Percentiles rank a stretch among this genome's conserved stretches.
Conservation (phyloP, 1,284 basidiomycete species). For the Ustilago bromivora region DNA sequence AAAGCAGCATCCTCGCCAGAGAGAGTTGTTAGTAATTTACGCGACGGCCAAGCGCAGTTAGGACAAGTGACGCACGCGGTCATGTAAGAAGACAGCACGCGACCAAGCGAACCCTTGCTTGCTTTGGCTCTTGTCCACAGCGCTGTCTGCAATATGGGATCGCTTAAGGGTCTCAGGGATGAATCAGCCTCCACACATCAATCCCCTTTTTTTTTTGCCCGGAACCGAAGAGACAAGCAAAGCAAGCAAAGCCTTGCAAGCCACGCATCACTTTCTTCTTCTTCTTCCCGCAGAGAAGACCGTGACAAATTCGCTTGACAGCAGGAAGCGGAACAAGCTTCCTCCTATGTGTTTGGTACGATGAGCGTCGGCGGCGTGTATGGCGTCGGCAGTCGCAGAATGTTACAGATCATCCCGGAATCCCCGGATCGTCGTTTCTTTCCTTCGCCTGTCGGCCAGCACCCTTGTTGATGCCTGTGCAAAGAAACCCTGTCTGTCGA, state of each 20-base stretch:
- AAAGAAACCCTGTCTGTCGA: background rate
- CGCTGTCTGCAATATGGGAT: background rate
- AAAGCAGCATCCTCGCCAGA: background rate
- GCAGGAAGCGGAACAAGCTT: background rate
- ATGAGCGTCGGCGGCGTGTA: constrained; percentile 1
- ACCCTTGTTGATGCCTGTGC: background rate
- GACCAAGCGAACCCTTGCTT: constrained; percentile 10
- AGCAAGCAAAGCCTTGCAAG: background rate
- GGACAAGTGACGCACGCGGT: constrained; percentile 6
- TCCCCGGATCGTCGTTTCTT: background rate
- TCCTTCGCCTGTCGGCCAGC: background rate
- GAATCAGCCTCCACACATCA: constrained; percentile 42
- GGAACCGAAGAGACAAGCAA: background rate
- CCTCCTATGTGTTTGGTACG: background rate
- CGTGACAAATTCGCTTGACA: background rate
- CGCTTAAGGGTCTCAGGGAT: constrained; percentile 21
- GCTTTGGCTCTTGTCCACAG: background rate
- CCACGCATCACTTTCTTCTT: background rate
- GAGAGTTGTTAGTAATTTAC: background rate
- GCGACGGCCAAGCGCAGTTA: background rate
- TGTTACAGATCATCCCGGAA: constrained; percentile 1
- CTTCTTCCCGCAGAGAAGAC: background rate
- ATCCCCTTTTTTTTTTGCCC: background rate
- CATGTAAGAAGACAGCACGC: constrained; percentile 4
- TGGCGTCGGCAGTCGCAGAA: constrained; percentile 5